Base-by-base conservation (phyloP, 2,329 filamentous ascomycete species). In the Neopestalotiopsis sp. region DNA sequence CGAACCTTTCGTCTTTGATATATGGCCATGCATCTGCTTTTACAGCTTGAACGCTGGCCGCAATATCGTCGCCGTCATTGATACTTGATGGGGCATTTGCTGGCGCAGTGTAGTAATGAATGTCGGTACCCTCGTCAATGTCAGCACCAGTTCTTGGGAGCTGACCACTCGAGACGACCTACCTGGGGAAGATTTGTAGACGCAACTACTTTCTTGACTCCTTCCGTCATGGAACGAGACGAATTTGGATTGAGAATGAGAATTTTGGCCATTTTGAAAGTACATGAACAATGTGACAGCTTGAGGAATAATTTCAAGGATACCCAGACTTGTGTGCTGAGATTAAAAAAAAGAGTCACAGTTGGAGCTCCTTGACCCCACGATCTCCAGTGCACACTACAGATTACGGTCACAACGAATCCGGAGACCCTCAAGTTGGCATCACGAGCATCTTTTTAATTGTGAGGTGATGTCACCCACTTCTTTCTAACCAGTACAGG, bases 221-320 rank as follows among this genome's bases (percentile, higher is more conserved):
- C 88, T 6, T 88, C 82, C 12, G 92, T 95, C 92, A 95, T 95
- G 67, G 85, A 82, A 68, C 81, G 74, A 1, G 91, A 94, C 2
- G 92, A 94, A 81, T 96, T 96, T 42, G 93, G 93, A 76, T 96
- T 95, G 74, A 95, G 85, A 70, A 95, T 83, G 56, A 95, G 85
- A 71, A 95, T 89, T 71, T 79, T 85, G 71, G 80, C 81, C 59
- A 62, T 62, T 9, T 17, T 62, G 59, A 52, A 52, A 52, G 10
- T n/a, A 9, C 0, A 2, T n/a, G 5, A 2, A 52, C 7, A 4
- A 10, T 3, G n/a, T 52, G 3, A n/a, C 0, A n/a, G 45, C 20
- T 28, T 52, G 45, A 3, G 17, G 45, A 9, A 3, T 20, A n/a
- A 17, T 2, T 9, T 14, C 4, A n/a, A 10, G 34, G 6, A 24